Base-by-base conservation (phyloP, 2,329 filamentous ascomycete species). In the Ambrosiella xylebori region DNA sequence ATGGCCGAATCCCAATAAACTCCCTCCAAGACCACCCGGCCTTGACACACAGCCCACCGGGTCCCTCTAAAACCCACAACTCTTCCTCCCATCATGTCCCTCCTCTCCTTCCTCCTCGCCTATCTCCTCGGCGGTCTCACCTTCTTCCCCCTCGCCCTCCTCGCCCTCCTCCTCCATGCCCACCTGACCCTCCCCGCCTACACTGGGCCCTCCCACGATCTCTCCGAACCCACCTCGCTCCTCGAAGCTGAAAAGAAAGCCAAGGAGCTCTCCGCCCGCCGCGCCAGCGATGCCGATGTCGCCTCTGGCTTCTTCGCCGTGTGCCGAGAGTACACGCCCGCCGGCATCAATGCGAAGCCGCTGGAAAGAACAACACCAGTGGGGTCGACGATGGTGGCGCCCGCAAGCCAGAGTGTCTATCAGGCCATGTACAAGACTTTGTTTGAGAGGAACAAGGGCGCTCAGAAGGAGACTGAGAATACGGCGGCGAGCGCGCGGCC, bases 361-460 rank as follows among this genome's bases (percentile, higher is more conserved):
- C 89, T 91, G 60, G 90, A 95, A 71, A 80, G 88, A 61, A 81
- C 83, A 38, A 91, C 87, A 0, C 88, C 89, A 5, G 80, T 87
- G 11, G 88, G 88, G 15, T 82, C 85, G 59, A 71, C 79, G 56
- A 84, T 86, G 13, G 82, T 93, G 50, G 81, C 84, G 39, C 76
- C 85, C 47, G 85, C 89, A 59, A 95, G 88, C 66, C 89, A 86
- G 59, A 96, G 91, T 68, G 91, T 98, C 41, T 97, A 97, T 70
- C 93, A 97, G 76, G 86, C 86, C 68, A 96, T 98, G 88, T 98
- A 98, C 71, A 78, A 89, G 67, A 95, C 86, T 68, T 85, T 98
- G 61, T 97, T 98, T 68, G 89, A 95, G 65, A 37, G 51, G n/a
- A 80, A 91, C 65, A 90, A 85, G 65, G 75, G 72, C 40, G 64